Evolutionary conservation across 2,329 filamentous ascomycete genomes (phyloP).

Genomic region (Alternaria conjuncta): DNA sequence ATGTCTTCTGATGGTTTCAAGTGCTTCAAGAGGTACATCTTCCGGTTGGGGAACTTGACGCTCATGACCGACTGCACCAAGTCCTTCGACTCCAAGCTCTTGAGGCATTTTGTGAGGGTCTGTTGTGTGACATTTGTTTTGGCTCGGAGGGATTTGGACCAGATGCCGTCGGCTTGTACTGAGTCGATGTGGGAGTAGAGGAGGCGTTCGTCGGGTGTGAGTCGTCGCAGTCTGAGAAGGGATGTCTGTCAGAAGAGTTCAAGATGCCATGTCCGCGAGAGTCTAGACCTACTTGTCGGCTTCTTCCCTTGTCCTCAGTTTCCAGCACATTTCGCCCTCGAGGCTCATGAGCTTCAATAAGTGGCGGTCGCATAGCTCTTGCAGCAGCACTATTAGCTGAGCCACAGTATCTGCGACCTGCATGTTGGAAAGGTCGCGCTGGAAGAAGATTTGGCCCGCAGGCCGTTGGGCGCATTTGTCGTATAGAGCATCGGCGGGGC

Average conservation of each 20-base stretch:
- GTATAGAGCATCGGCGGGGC: constrained; percentile 45
- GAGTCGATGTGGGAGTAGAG: constrained; percentile 91
- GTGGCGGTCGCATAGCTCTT: constrained; percentile 43
- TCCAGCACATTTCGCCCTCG: constrained; percentile 48
- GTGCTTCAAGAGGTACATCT: constrained; percentile 92
- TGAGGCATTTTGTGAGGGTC: constrained; percentile 80
- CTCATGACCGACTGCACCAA: constrained; percentile 90
- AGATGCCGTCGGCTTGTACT: constrained; percentile 83
- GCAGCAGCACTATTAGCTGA: constrained; percentile 40
- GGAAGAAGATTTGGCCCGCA: constrained; percentile 48
- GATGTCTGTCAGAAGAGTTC: constrained; percentile 14
- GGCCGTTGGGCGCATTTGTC: constrained; percentile 45
- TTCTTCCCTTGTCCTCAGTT: constrained; percentile 42
- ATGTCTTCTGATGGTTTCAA: constrained; percentile 87
- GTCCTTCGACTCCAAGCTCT: constrained; percentile 79
- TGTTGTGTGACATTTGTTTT: constrained; percentile 84
- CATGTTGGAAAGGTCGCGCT: constrained; percentile 48
- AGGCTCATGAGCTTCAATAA: constrained; percentile 48
- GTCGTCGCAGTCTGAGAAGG: constrained; percentile 47
- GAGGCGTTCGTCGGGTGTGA: constrained; percentile 75
- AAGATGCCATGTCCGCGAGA: not conserved
- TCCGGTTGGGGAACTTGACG: constrained; percentile 87
- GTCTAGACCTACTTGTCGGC: constrained; percentile 44
- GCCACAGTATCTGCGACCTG: constrained; percentile 43
- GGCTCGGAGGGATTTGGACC: constrained; percentile 83